These are phyloP conservation scores for Leishmania braziliensis DNA, from an alignment of 208 protist genomes.

Conservation along the genomic window DNA sequence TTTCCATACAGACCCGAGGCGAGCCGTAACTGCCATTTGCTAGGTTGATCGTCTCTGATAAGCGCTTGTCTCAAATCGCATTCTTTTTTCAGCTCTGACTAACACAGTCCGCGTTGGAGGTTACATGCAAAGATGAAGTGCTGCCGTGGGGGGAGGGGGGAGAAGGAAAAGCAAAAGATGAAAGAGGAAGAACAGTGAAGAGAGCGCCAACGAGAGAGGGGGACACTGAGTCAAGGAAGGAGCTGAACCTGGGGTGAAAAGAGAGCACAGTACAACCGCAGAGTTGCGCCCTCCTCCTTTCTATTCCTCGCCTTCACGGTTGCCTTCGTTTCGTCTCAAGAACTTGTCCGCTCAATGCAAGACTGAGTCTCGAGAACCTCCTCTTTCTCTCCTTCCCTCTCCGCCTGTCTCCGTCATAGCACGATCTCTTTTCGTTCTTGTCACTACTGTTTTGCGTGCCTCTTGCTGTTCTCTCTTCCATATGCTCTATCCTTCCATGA, in stretches of 20 bases:
- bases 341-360: neutral
- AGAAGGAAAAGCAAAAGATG: constrained; percentile 5
- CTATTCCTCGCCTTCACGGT: neutral
- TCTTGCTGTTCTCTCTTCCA: neutral
- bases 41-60: neutral
- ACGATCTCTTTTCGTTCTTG: neutral
- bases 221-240: neutral
- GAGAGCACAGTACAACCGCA: neutral
- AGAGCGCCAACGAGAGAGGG: constrained; percentile 3
- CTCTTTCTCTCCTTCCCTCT: neutral
- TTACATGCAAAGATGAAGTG: neutral
- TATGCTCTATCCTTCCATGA: neutral
- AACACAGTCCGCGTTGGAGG: neutral
- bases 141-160: neutral
- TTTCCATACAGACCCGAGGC: neutral
- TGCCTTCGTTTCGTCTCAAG: neutral
- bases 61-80: neutral
- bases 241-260: neutral
- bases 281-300: neutral
- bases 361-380: neutral
- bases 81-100: constrained; percentile 1
- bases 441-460: neutral
- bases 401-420: neutral
- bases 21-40: neutral
- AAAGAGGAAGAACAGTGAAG: constrained; percentile 12